A percentile compares a stretch with the other conserved stretches of the same genome.
Evolutionary conservation across 192 early-diverging fungal species (phyloP).

Genomic region (Coemansia sp.): DNA sequence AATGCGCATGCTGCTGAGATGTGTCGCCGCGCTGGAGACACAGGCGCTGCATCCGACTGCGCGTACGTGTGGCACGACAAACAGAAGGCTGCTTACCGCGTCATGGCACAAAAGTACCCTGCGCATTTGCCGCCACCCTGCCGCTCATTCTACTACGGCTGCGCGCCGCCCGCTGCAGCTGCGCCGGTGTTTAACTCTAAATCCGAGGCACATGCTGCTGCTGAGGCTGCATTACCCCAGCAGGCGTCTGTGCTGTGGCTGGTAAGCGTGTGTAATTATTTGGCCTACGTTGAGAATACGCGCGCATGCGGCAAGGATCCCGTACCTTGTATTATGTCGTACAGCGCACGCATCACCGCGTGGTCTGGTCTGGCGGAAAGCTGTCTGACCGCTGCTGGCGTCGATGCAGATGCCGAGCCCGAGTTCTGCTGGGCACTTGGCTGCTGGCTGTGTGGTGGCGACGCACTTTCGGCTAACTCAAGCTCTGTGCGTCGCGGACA

Average conservation of each 20-base stretch:
- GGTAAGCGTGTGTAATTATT: slow-evolving; percentile 42
- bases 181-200: slow-evolving; percentile 38
- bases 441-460: slow-evolving; percentile 42
- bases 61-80: slow-evolving; percentile 52
- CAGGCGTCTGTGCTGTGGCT: slow-evolving; percentile 17
- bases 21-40: slow-evolving; percentile 20
- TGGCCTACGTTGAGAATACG: slow-evolving; percentile 26
- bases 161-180: slow-evolving; percentile 23
- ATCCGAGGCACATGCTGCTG: slow-evolving; percentile 24
- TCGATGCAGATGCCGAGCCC: background rate
- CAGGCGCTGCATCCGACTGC: slow-evolving; percentile 23
- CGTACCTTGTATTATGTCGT: slow-evolving; percentile 46
- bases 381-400: background rate
- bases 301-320: slow-evolving; percentile 26
- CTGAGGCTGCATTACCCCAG: slow-evolving; percentile 11
- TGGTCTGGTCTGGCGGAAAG: slow-evolving; percentile 15
- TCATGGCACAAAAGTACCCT: slow-evolving; percentile 41
- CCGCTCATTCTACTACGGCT: slow-evolving; percentile 45
- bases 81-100: slow-evolving; percentile 49
- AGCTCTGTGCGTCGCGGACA: background rate
- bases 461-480: slow-evolving; percentile 5
- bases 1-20: slow-evolving; percentile 22
- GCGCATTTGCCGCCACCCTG: slow-evolving; percentile 36
- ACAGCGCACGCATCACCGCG: slow-evolving; percentile 14
- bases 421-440: slow-evolving; percentile 45